Evolutionary conservation across 2,329 filamentous ascomycete genomes (phyloP), one percentile per base, ranked within the genome.

Genomic region (Talaromyces piceae): DNA sequence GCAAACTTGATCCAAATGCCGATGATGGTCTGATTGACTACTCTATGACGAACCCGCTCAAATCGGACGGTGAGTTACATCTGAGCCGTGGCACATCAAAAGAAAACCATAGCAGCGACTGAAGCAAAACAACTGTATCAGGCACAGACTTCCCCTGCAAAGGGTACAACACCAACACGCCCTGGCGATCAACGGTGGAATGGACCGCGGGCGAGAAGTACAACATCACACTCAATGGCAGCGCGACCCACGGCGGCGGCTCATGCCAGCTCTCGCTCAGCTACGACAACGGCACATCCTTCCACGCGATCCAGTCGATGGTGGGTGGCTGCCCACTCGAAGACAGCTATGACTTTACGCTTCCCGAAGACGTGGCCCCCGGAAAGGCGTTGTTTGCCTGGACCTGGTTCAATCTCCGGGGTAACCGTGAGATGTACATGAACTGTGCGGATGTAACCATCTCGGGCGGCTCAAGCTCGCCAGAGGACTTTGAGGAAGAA

Each of bases 391-490:
- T 91, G 43, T 79, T 91, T 46, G 81, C 82, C 39, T 91, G 88
- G 88, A 82, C 81, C 22, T 88, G 84, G 84, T 84, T 87, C 72
- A 89, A 89, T 73, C 73, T 81, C 56, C 68, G 85, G 33, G 87
- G 87, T 25, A 90, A 90, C 71, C 78, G 87, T 46, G 87, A 91
- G 67, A 87, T 87, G 79, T 93, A 93, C 77, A 88, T 89, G 84
- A 88, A 89, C 71, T 93, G 88, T 63, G 87, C 87, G 7, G 75
- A 79, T 48, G 78, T 91, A 60, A 80, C 78, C 55, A 82, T 90
- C 37, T 62, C 67, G 2, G 64, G 64, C 8, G 54, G 50, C 39
- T 51, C 27, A 25, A 55, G 37, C 11, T 41, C 39, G 28, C 49
- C 33, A 3, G 56, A 39, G 13, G 51, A 28, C 20, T 54, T 41